Percentiles rank a stretch among this genome's conserved stretches.
Evolutionary conservation across 805 yeast genomes (phyloP).

Genomic region (Schizosaccharomyces lindneri): DNA sequence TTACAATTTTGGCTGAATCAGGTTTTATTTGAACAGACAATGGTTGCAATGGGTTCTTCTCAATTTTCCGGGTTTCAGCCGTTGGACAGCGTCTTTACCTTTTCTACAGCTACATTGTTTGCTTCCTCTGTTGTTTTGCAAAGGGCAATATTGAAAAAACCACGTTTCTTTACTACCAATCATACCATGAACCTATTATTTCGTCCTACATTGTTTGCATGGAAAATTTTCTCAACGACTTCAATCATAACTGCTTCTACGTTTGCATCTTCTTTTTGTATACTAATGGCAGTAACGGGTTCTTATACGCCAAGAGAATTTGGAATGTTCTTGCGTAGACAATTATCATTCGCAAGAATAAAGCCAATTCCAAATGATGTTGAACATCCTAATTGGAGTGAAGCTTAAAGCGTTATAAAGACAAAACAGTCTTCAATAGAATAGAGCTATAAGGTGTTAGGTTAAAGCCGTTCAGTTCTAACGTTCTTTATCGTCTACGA

Average conservation of each 20-base stretch:
- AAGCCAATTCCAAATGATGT: not conserved
- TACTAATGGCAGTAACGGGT: not conserved
- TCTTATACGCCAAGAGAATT: not conserved
- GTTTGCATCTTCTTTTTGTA: not conserved
- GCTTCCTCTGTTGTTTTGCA: not conserved
- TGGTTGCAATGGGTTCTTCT: not conserved
- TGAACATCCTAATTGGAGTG: too few species aligned
- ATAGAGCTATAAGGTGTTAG: too few species aligned
- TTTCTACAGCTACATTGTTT: not conserved
- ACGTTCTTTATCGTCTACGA: too few species aligned
- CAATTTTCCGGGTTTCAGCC: not conserved
- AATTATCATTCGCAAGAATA: not conserved
- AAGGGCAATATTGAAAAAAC: not conserved
- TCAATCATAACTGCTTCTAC: not conserved
- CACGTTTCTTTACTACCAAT: not conserved
- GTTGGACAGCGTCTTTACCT: not conserved
- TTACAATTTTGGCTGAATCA: too few species aligned
- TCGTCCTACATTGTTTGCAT: not conserved
- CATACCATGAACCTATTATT: not conserved
- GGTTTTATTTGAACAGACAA: too few species aligned
- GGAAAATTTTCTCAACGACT: not conserved
- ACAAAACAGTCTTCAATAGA: too few species aligned
- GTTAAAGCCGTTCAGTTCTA: too few species aligned
- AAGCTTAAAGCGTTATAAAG: too few species aligned
- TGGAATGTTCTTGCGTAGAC: not conserved